Conservation (phyloP, 768 basidiomycete genomes). For the Leccinum rimulosum region DNA sequence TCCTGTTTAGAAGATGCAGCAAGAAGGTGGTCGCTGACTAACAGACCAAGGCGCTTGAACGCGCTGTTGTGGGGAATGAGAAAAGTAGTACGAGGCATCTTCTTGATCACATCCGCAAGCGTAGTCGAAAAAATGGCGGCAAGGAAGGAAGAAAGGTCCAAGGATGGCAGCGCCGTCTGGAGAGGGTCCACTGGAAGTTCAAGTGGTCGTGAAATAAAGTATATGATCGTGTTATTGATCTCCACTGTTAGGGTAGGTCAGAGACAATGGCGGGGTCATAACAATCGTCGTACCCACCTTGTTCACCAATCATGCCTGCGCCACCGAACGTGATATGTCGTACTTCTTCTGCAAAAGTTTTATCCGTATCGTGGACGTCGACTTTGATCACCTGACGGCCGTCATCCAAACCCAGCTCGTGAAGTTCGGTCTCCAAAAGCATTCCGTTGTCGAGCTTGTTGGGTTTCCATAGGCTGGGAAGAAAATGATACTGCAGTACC, state of each 20-base stretch:
- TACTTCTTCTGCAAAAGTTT: conserved; percentile 42
- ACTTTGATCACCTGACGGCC: conserved; percentile 70
- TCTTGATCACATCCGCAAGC: conserved; percentile 67
- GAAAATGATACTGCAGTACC: conserved; percentile 84
- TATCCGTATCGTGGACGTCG: conserved; percentile 52
- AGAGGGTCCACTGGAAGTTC: conserved; percentile 80
- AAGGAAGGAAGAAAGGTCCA: conserved; percentile 89
- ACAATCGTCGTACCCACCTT: conserved; percentile 47
- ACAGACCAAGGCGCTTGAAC: conserved; percentile 77
- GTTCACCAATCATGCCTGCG: conserved; percentile 73
- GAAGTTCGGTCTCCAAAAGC: conserved; percentile 77
- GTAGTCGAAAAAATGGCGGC: conserved; percentile 86
- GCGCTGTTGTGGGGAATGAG: conserved; percentile 90
- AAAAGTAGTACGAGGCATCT: conserved; percentile 68
- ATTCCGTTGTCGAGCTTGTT: conserved; percentile 69
- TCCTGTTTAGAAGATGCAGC: conserved; percentile 75
- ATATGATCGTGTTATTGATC: conserved; percentile 78
- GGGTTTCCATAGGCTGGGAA: conserved; percentile 75
- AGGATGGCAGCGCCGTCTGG: conserved; percentile 72
- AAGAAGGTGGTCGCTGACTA: conserved; percentile 86
- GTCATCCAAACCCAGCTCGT: conserved; percentile 65
- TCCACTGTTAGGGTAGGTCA: conserved; percentile 47
- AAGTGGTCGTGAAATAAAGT: conserved; percentile 83
- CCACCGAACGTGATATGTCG: conserved; percentile 79
- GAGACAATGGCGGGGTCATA: neutral